Base-by-base conservation (phyloP, 495 filamentous ascomycete species). In the Lasiosphaeris hirsuta region DNA sequence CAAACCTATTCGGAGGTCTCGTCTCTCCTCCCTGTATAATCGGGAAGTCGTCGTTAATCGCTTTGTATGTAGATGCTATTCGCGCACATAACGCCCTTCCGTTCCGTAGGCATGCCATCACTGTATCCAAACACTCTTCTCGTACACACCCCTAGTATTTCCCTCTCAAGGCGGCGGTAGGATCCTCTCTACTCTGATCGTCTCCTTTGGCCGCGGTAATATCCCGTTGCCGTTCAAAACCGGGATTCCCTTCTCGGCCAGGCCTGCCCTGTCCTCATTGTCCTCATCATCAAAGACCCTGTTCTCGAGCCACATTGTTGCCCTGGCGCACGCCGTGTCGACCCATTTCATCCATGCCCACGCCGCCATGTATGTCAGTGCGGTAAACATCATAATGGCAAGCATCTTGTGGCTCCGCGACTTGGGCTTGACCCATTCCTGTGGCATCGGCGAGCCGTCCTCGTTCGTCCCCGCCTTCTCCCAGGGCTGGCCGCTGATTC, bases 271-370 rank as follows among this genome's bases (percentile, higher is more conserved):
- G 3, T 56, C 55, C 14, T 66, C 58, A 1, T 18, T 59, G 23
- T 81, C 77, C 4, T 70, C 67, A 47, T 78, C 73, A n/a, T 76
- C 77, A 68, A 84, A 87, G 55, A 83, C 78, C 47, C 72, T 72
- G 39, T 76, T 71, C 64, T 86, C 84, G 50, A 86, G 57, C 65
- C 74, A 79, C 67, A 81, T 74, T 8, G 86, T 87, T 34, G 83
- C 59, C 14, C 69, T 67, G 15, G 84, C 86, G 73, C 85, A 89
- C 45, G 78, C 78, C 0, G 79, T 75, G 65, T 89, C 86, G 0
- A 89, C 83, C 62, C 84, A 82, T 17, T 70, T 78, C 23, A 85
- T 86, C 86, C 86, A 89, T n/a, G 81, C 62, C 62, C 80, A 74
- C 0, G 85, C 84, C 11, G 73, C 66, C 1, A 66, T 64, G 67